Percentiles rank a stretch among this genome's conserved stretches.
Evolutionary conservation across 352 stramenopile species (phyloP).

Genomic region (Globisporangium paddicum): DNA sequence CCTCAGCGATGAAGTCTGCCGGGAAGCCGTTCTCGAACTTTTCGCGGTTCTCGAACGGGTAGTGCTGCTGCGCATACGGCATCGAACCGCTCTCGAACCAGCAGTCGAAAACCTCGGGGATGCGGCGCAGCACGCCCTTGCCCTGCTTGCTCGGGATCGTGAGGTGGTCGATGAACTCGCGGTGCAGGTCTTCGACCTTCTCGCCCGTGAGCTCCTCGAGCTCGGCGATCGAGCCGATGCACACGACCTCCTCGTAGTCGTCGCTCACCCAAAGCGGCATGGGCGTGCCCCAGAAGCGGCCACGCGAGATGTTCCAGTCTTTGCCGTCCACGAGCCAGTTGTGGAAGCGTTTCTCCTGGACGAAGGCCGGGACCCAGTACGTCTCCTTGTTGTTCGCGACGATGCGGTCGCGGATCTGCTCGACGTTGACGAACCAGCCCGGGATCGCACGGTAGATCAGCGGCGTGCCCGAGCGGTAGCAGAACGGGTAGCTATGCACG

Average conservation of each 20-base stretch:
- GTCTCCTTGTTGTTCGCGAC: slow-evolving; percentile 88
- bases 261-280: slow-evolving; percentile 98
- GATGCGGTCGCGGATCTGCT: slow-evolving; percentile 96
- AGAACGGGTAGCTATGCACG: slow-evolving; percentile 99
- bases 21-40: slow-evolving; percentile 96
- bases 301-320: slow-evolving; percentile 98
- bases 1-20: slow-evolving; percentile 99
- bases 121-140: slow-evolving; percentile 80
- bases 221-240: slow-evolving; percentile 95
- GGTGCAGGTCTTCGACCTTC: slow-evolving; percentile 94
- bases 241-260: slow-evolving; percentile 97
- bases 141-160: slow-evolving; percentile 95
- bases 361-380: slow-evolving; percentile 84
- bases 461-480: slow-evolving; percentile 99
- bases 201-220: slow-evolving; percentile 94
- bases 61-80: slow-evolving; percentile 99
- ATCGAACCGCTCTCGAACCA: slow-evolving; percentile 99
- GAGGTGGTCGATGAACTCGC: slow-evolving; percentile 98
- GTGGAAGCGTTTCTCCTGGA: slow-evolving; percentile 99
- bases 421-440: slow-evolving; percentile 99
- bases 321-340: slow-evolving; percentile 98
- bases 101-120: slow-evolving; percentile 97
- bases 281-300: slow-evolving; percentile 99
- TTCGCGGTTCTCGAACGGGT: slow-evolving; percentile 99
- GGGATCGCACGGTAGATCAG: slow-evolving; percentile 99